phyloP scores from a whole-genome alignment of 2,329 filamentous ascomycete species.

The Elsinoe australis region DNA sequence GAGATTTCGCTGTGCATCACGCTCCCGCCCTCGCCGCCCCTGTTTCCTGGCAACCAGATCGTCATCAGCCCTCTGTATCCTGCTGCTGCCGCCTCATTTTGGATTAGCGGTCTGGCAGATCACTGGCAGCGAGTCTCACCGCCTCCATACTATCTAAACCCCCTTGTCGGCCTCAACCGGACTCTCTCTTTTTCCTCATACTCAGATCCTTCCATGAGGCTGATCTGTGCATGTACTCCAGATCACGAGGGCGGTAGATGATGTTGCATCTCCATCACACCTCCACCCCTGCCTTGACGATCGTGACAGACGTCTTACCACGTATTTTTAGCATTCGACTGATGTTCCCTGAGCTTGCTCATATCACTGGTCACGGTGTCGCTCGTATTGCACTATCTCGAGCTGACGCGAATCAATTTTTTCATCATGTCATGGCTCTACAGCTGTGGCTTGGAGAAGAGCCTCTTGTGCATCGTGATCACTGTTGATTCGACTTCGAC shows the following conservation, averaged over 20 bases:
- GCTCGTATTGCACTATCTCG: slow-evolving; percentile 67
- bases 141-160: no score
- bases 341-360: slow-evolving; percentile 64
- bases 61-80: no score
- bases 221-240: no score
- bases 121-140: no score
- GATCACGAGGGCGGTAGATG: no score
- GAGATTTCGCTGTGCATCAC: no score
- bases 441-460: slow-evolving; percentile 9
- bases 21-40: no score
- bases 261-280: no score
- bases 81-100: neutral
- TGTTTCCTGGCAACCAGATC: neutral
- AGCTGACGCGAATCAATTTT: slow-evolving; percentile 58
- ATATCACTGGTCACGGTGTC: slow-evolving; percentile 61
- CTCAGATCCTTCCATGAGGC: no score
- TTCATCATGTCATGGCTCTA: slow-evolving; percentile 25
- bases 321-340: slow-evolving; percentile 59
- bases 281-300: neutral
- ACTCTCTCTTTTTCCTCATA: no score
- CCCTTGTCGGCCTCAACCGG: no score
- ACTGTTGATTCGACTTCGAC: no score
- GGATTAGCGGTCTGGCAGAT: neutral
- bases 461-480: neutral
- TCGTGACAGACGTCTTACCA: neutral